Evolutionary conservation across 768 basidiomycete genomes (phyloP).

Genomic region (Boletus huronensis): DNA sequence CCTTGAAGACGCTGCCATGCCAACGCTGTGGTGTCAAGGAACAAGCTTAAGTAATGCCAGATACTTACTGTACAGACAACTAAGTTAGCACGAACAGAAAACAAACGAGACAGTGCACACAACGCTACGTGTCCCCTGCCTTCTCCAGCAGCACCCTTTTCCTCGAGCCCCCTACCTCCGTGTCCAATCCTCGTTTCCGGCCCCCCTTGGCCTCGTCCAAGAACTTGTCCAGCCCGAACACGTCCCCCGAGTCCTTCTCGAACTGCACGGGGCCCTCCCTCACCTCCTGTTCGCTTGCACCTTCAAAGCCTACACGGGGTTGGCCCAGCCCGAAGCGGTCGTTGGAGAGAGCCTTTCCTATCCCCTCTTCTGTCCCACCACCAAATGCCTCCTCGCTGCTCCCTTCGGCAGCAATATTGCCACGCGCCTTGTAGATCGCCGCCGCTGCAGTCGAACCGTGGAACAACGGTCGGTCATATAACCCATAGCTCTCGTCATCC

Average conservation of each 20-base stretch:
- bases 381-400: constrained; percentile 91
- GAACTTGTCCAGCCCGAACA: constrained; percentile 95
- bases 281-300: constrained; percentile 79
- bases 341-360: constrained; percentile 83
- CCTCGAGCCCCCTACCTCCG: constrained; percentile 63
- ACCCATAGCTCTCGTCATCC: constrained; percentile 88
- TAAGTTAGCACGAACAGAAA: not conserved
- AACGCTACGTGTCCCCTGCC: constrained; percentile 43
- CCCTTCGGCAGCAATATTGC: constrained; percentile 64
- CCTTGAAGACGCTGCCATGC: constrained; percentile 10
- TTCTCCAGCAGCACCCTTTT: constrained; percentile 69
- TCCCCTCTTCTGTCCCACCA: constrained; percentile 94
- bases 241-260: constrained; percentile 96
- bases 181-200: constrained; percentile 85
- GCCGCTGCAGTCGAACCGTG: constrained; percentile 94
- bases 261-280: constrained; percentile 96
- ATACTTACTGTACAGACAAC: not conserved
- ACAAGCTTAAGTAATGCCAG: not conserved
- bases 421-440: constrained; percentile 98
- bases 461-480: constrained; percentile 95
- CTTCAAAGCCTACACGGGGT: constrained; percentile 85
- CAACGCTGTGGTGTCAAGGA: constrained; percentile 9
- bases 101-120: not conserved
- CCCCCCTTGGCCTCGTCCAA: constrained; percentile 96
- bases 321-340: constrained; percentile 92